These are phyloP conservation scores for Sorghum bicolor DNA, from an alignment of 176 grass and related monocot species.

Conservation along the genomic window Sorghum_bicolor_NCBIv3 NC_012872.2:2223501-2224000, in stretches of 20 bases:
- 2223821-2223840: background rate
- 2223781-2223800: too few relatives aligned
- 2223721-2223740: constrained; percentile 74
- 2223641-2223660: constrained; percentile 57
- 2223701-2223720: constrained; percentile 61
- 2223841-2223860: background rate
- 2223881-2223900: background rate
- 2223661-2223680: constrained; percentile 23
- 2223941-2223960: background rate
- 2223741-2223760: background rate
- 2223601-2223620: constrained; percentile 64
- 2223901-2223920: background rate
- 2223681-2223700: constrained; percentile 50
- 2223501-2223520: background rate
- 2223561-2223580: constrained; percentile 68
- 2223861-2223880: constrained; percentile 1
- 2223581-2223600: constrained; percentile 49
- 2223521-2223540: constrained; percentile 28
- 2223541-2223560: constrained; percentile 58
- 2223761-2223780: background rate
- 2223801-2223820: background rate
- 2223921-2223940: background rate
- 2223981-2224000: background rate
- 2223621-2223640: constrained; percentile 64
- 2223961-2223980: background rate